These are phyloP conservation scores for Suillus sp. DNA, from an alignment of 768 basidiomycete species.

Conservation along the genomic window DNA sequence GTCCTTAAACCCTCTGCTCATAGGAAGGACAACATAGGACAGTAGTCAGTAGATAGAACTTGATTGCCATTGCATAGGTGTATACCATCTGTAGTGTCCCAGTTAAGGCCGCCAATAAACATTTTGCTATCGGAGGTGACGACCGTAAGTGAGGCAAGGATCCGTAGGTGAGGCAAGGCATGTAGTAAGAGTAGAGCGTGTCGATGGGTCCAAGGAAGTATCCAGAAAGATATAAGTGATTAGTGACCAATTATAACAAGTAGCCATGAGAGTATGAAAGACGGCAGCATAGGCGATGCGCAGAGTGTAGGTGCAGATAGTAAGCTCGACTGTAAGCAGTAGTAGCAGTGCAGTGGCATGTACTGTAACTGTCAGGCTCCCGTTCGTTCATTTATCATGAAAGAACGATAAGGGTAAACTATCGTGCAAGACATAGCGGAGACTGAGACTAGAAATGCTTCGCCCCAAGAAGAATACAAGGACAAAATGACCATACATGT, in stretches of 20 bases:
- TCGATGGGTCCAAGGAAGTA: constrained; percentile 39
- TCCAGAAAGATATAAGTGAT: constrained; percentile 38
- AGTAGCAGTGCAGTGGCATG: constrained; percentile 23
- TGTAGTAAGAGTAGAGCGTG: constrained; percentile 23
- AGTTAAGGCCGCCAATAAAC: constrained; percentile 89
- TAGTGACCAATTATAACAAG: constrained; percentile 37
- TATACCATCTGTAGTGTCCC: constrained; percentile 91
- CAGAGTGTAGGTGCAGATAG: constrained; percentile 24
- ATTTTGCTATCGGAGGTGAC: constrained; percentile 65
- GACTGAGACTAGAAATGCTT: constrained; percentile 16
- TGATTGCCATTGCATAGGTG: constrained; percentile 28
- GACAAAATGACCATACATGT: constrained; percentile 20
- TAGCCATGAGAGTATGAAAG: constrained; percentile 35
- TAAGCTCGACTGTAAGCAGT: constrained; percentile 30
- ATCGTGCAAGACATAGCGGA: constrained; percentile 19
- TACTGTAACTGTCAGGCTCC: constrained; percentile 17
- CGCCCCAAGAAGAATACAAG: constrained; percentile 16
- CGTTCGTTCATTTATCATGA: constrained; percentile 25
- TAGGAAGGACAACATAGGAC: constrained; percentile 21
- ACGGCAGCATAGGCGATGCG: constrained; percentile 28
- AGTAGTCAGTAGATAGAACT: constrained; percentile 30
- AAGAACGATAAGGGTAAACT: constrained; percentile 13
- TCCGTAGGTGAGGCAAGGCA: constrained; percentile 24
- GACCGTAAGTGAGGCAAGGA: constrained; percentile 32
- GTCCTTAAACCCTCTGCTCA: constrained; percentile 59